phyloP scores from a whole-genome alignment of 2,329 filamentous ascomycete species.

The Ophiostoma perfectum region DNA sequence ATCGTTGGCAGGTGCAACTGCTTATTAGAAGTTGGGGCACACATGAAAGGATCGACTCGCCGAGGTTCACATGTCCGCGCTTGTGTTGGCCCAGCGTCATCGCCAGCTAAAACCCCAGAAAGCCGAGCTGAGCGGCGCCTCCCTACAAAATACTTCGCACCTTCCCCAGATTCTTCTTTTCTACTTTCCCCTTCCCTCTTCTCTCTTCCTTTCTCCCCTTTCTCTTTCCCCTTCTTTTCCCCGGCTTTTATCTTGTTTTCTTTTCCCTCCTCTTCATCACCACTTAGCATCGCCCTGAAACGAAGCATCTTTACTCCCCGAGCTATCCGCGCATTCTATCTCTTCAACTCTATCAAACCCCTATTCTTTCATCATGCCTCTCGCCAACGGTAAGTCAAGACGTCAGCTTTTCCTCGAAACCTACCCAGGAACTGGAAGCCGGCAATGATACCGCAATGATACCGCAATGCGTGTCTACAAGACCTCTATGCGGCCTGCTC shows the following conservation, averaged over 20 bases:
- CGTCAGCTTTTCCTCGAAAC: neutral
- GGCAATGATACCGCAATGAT: too few relatives aligned
- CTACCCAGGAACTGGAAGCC: too few relatives aligned
- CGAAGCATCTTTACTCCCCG: neutral
- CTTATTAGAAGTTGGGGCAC: neutral
- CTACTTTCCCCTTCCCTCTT: neutral
- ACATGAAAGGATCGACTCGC: slow-evolving; percentile 21
- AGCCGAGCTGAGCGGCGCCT: slow-evolving; percentile 15
- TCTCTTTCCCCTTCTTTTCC: neutral
- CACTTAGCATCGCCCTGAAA: neutral
- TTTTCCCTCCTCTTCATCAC: neutral
- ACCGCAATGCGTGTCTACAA: neutral
- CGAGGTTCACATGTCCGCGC: slow-evolving; percentile 23
- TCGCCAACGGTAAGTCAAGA: slow-evolving; percentile 19
- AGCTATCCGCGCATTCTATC: too few relatives aligned
- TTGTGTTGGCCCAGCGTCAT: slow-evolving; percentile 21
- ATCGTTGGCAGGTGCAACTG: neutral
- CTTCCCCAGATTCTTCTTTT: slow-evolving; percentile 19
- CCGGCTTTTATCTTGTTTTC: neutral
- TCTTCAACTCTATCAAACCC: neutral
- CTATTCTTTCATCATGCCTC: slow-evolving; percentile 18
- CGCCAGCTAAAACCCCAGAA: slow-evolving; percentile 21
- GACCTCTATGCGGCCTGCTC: too few relatives aligned
- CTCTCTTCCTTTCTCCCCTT: neutral
- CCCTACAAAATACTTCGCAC: slow-evolving; percentile 16